Conservation (phyloP, 176 grass and related monocot species). For the Eremochloa ophiuroides region DNA sequence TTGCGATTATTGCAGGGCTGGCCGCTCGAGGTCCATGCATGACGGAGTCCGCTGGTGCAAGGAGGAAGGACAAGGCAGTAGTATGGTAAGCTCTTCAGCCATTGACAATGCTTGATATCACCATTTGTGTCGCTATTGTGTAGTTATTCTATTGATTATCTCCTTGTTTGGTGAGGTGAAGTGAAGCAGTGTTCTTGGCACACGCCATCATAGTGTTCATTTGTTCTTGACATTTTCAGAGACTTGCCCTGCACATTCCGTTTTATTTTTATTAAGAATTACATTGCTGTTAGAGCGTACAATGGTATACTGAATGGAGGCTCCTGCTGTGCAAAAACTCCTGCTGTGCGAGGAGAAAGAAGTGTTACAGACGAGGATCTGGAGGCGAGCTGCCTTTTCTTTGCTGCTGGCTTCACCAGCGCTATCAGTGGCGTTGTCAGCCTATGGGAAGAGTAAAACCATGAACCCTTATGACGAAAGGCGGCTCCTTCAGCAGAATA, state of each 20-base stretch:
- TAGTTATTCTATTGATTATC: background rate
- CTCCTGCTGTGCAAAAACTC: too few species aligned
- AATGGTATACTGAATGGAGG: background rate
- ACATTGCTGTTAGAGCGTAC: background rate
- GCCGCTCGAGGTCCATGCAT: background rate
- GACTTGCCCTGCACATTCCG: background rate
- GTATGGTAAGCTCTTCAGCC: slow-evolving; percentile 23
- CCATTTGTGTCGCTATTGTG: background rate
- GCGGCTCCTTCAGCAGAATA: slow-evolving; percentile 89
- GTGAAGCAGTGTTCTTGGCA: background rate
- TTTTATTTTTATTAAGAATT: background rate
- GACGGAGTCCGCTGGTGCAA: background rate
- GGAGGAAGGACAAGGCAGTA: background rate
- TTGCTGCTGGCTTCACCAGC: slow-evolving; percentile 40
- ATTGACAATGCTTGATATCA: background rate
- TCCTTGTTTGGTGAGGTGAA: too few species aligned
- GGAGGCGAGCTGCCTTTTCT: slow-evolving; percentile 53
- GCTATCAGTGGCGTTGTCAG: slow-evolving; percentile 35
- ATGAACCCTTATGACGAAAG: slow-evolving; percentile 80
- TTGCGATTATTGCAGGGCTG: slow-evolving; percentile 8
- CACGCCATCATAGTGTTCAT: background rate
- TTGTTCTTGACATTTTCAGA: background rate
- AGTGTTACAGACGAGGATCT: slow-evolving; percentile 21
- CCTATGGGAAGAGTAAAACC: slow-evolving; percentile 63
- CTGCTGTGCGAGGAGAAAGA: slow-evolving; percentile 20